Evolutionary conservation across 208 protist genomes (phyloP).

Genomic region (Leishmania lainsoni): DNA sequence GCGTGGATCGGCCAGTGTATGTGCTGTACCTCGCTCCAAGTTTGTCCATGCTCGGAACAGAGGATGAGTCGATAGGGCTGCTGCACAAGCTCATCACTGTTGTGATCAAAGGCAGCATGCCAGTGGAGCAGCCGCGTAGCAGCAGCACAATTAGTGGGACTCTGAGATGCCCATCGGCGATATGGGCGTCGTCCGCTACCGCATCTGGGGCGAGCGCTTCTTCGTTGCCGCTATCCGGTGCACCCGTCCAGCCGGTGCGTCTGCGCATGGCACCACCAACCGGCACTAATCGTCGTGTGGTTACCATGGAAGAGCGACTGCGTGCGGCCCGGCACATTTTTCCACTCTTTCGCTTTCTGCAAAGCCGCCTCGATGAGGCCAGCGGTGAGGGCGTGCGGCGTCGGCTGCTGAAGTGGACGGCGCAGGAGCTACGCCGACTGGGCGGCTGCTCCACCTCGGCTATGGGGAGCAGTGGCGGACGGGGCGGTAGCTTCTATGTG

Average conservation of each 20-base stretch:
- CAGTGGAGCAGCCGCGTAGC: constrained; percentile 45
- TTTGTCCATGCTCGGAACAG: constrained; percentile 52
- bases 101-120: constrained; percentile 68
- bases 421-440: constrained; percentile 49
- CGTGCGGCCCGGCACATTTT: constrained; percentile 65
- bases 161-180: neutral
- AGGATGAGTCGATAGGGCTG: constrained; percentile 71
- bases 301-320: constrained; percentile 61
- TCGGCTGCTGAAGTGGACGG: constrained; percentile 68
- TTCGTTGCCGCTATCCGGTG: neutral
- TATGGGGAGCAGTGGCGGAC: constrained; percentile 1
- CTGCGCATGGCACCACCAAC: constrained; percentile 69
- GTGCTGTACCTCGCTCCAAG: constrained; percentile 71
- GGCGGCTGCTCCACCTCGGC: neutral
- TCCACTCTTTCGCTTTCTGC: constrained; percentile 67
- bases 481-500: neutral
- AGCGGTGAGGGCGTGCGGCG: constrained; percentile 60
- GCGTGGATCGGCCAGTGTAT: constrained; percentile 57
- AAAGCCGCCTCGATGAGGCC: constrained; percentile 40
- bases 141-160: neutral
- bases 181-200: constrained; percentile 1
- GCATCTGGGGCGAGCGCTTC: neutral
- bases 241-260: constrained; percentile 38
- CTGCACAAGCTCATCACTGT: constrained; percentile 75
- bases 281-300: constrained; percentile 30